A percentile compares a stretch with the other conserved stretches of the same genome.
Evolutionary conservation across 2,329 filamentous ascomycete genomes (phyloP).

Genomic region (Arthrobotrys musiformis): DNA sequence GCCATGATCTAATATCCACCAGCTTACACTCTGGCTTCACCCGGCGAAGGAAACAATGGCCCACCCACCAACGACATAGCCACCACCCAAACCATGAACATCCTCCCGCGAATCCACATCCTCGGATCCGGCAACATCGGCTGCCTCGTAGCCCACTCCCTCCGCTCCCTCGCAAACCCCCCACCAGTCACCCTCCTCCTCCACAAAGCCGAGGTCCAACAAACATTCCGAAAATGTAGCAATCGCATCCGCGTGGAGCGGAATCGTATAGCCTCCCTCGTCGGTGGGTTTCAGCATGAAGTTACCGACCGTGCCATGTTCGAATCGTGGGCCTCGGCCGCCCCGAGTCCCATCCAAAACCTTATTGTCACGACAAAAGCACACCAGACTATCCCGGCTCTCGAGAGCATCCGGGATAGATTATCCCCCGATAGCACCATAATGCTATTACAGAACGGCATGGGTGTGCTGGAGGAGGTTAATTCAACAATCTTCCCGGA

Average conservation of each 20-base stretch:
- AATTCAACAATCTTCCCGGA: slow-evolving; percentile 77
- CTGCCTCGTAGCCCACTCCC: slow-evolving; percentile 77
- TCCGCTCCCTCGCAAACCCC: slow-evolving; percentile 71
- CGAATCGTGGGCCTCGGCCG: slow-evolving; percentile 36
- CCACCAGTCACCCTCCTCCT: slow-evolving; percentile 85
- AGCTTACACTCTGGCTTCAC: not conserved
- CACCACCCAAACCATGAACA: slow-evolving; percentile 60
- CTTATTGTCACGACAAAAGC: slow-evolving; percentile 84
- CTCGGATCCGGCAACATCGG: slow-evolving; percentile 85
- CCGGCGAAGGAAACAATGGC: slow-evolving; percentile 62
- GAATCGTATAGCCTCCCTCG: slow-evolving; percentile 62
- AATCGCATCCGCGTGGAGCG: slow-evolving; percentile 65
- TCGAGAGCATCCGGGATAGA: slow-evolving; percentile 74
- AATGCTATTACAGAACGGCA: slow-evolving; percentile 80
- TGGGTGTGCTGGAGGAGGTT: slow-evolving; percentile 84
- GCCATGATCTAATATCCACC: slow-evolving; percentile 8
- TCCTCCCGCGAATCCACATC: slow-evolving; percentile 72
- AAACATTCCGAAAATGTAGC: slow-evolving; percentile 66
- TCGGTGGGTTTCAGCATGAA: slow-evolving; percentile 60
- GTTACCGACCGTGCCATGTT: slow-evolving; percentile 45
- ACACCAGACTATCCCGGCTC: slow-evolving; percentile 72
- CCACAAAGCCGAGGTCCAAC: slow-evolving; percentile 69
- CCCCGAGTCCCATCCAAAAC: slow-evolving; percentile 69
- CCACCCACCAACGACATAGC: slow-evolving; percentile 59
- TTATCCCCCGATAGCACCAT: slow-evolving; percentile 77